phyloP scores from a whole-genome alignment of 257 asterid genomes.

The Solanum tarapatanum region DNA sequence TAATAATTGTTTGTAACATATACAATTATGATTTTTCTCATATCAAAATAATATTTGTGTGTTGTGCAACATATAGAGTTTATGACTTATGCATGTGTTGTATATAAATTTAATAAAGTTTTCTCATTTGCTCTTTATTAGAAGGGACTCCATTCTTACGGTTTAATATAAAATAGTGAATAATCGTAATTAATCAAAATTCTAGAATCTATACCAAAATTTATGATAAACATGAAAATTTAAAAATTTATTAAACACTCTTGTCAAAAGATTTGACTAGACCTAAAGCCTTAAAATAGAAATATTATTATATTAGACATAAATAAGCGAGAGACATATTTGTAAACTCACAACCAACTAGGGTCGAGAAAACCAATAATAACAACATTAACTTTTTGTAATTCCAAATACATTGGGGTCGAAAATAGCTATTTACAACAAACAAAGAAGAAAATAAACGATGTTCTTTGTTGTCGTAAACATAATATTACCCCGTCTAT shows the following conservation, averaged over 20 bases:
- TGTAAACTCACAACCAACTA: neutral
- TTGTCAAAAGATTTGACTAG: neutral
- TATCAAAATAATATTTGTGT: too few species aligned
- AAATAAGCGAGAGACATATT: neutral
- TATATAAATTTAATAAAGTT: neutral
- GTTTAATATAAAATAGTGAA: neutral
- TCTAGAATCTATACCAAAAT: neutral
- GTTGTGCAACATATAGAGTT: neutral
- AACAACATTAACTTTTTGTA: neutral
- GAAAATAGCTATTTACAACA: neutral
- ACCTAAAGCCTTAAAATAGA: neutral
- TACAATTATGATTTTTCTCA: too few species aligned
- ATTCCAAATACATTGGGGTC: neutral
- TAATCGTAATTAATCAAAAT: neutral
- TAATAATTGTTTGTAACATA: too few species aligned
- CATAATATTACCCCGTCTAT: neutral
- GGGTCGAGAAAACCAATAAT: neutral
- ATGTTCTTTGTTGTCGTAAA: neutral
- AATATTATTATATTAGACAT: neutral
- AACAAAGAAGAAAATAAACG: neutral
- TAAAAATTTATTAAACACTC: neutral
- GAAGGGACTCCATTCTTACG: neutral
- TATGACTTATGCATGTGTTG: neutral
- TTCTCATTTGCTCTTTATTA: neutral
- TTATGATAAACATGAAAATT: neutral